Percentiles rank a stretch among this genome's conserved stretches.
These are phyloP conservation scores for Xylaria cubensis DNA, from an alignment of 495 filamentous ascomycete genomes.

Conservation along the genomic window DNA sequence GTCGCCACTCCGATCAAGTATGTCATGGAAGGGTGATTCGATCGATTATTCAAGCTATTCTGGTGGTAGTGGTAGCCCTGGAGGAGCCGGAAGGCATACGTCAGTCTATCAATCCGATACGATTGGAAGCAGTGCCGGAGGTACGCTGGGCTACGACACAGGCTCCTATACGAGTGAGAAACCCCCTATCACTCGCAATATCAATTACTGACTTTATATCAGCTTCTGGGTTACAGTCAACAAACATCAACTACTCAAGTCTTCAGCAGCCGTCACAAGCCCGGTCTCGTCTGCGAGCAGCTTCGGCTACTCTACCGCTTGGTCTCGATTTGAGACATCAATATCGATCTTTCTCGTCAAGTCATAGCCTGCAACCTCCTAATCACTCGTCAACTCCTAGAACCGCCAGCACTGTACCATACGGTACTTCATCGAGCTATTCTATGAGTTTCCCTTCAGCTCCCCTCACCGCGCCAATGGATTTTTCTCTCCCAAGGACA, in stretches of 20 bases:
- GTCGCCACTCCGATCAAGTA: conserved; percentile 64
- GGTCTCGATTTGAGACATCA: conserved; percentile 56
- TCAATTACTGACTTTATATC: conserved; percentile 31
- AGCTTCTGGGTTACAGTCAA: conserved; percentile 55
- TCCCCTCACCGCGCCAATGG: conserved; percentile 59
- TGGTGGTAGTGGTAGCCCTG: conserved; percentile 49
- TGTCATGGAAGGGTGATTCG: conserved; percentile 67
- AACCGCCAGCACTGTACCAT: conserved; percentile 47
- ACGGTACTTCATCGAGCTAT: conserved; percentile 53
- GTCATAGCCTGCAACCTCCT: conserved; percentile 47
- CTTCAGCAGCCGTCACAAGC: conserved; percentile 52
- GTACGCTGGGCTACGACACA: conserved; percentile 55
- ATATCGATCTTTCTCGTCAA: conserved; percentile 52
- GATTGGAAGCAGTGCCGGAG: conserved; percentile 45
- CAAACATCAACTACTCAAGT: conserved; percentile 55
- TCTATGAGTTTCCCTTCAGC: conserved; percentile 59
- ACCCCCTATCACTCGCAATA: not conserved
- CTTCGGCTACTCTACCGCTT: conserved; percentile 54
- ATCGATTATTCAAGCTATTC: conserved; percentile 60
- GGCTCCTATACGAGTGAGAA: conserved; percentile 60
- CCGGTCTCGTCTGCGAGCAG: conserved; percentile 53
- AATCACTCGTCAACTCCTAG: conserved; percentile 49
- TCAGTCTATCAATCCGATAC: conserved; percentile 50
- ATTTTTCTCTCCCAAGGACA: conserved; percentile 59
- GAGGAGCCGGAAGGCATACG: conserved; percentile 51